Conservation (phyloP, 2,329 filamentous ascomycete species). For the Cladophialophora yegresii region DNA sequence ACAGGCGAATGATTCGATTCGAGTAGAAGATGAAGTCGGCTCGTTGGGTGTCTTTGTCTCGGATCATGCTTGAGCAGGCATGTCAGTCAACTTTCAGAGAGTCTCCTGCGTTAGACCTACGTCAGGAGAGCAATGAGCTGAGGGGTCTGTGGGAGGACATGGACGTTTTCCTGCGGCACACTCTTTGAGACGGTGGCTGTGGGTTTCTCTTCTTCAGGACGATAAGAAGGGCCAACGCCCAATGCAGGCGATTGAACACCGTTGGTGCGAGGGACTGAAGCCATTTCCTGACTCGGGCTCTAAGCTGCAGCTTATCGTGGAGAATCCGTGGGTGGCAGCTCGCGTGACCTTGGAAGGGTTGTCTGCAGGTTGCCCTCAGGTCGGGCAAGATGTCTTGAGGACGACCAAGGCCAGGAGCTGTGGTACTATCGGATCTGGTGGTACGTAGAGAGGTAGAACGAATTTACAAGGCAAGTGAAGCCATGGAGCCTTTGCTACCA, state of each 20-base stretch:
- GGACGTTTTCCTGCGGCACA: constrained; percentile 81
- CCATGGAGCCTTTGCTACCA: not conserved
- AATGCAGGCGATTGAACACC: constrained; percentile 50
- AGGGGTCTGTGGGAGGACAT: constrained; percentile 86
- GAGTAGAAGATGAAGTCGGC: constrained; percentile 99
- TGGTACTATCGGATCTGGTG: not conserved
- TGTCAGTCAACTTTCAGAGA: constrained; percentile 6
- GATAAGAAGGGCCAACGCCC: constrained; percentile 76
- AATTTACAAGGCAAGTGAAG: not conserved
- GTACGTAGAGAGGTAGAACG: not conserved
- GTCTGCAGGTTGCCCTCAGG: not conserved
- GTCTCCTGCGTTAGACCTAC: constrained; percentile 60
- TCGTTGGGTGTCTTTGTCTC: constrained; percentile 82
- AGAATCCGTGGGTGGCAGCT: constrained; percentile 4
- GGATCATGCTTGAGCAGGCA: constrained; percentile 72
- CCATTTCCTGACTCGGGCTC: constrained; percentile 24
- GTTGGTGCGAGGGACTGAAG: constrained; percentile 31
- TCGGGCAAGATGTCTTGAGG: not conserved
- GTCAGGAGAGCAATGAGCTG: constrained; percentile 96
- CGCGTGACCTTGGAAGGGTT: constrained; percentile 17
- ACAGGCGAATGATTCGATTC: constrained; percentile 92
- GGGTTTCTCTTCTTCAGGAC: constrained; percentile 73
- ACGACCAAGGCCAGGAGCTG: not conserved
- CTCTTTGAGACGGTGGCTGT: constrained; percentile 84
- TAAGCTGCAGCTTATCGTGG: constrained; percentile 7